Percentiles rank a stretch among this genome's conserved stretches.
Conservation (phyloP, 75 land plant genomes). For the Chamaecyparis obtusa region DNA sequence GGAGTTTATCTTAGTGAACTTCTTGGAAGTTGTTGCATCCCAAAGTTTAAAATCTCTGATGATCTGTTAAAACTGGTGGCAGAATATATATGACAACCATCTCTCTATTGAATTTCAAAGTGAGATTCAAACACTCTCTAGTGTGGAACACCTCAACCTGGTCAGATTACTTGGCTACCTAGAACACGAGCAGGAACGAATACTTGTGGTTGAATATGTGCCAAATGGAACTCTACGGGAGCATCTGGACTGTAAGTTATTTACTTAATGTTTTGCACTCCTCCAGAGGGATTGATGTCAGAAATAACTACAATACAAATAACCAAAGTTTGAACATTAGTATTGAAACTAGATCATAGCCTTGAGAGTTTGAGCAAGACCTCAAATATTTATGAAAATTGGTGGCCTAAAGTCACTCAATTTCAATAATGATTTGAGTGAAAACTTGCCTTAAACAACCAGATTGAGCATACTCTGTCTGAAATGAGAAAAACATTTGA, state of each 20-base stretch:
- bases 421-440: neutral
- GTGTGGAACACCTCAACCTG: slow-evolving; percentile 76
- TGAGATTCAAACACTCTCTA: slow-evolving; percentile 70
- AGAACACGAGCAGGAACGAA: slow-evolving; percentile 71
- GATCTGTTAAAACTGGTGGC: slow-evolving; percentile 12
- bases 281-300: neutral
- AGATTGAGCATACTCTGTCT: neutral
- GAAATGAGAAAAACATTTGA: neutral
- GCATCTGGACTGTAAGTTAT: slow-evolving; percentile 80
- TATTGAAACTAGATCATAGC: neutral
- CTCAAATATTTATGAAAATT: neutral
- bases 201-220: slow-evolving; percentile 89
- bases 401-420: neutral
- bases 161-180: slow-evolving; percentile 75
- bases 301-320: neutral
- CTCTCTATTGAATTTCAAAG: slow-evolving; percentile 63
- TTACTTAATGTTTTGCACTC: neutral
- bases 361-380: neutral
- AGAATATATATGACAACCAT: slow-evolving; percentile 69
- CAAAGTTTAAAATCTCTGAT: slow-evolving; percentile 9
- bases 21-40: neutral
- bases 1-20: neutral
- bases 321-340: neutral
- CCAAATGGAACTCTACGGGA: slow-evolving; percentile 94
- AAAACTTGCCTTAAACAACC: neutral